Conservation (phyloP, 164 flowering plant species). For the Pachysandra terminalis region DNA sequence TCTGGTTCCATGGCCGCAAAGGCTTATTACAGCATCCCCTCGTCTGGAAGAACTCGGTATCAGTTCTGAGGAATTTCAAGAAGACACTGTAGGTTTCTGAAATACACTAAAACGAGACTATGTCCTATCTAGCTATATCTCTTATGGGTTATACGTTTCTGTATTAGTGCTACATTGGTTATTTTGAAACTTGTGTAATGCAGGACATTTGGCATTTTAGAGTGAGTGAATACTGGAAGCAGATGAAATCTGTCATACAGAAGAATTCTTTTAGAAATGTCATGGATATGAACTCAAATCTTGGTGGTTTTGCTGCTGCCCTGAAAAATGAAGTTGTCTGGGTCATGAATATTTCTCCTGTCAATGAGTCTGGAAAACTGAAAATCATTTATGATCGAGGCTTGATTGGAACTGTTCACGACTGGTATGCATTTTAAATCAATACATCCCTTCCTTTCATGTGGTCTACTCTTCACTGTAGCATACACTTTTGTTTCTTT, state of each 20-base stretch:
- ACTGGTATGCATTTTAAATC: slow-evolving; percentile 48
- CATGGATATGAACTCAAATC: slow-evolving; percentile 83
- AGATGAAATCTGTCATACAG: slow-evolving; percentile 50
- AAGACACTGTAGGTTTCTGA: slow-evolving; percentile 55
- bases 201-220: slow-evolving; percentile 67
- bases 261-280: slow-evolving; percentile 64
- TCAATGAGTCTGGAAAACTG: slow-evolving; percentile 46
- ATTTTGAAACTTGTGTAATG: slow-evolving; percentile 7
- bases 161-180: not conserved
- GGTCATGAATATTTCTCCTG: slow-evolving; percentile 87
- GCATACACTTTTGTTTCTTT: too few species aligned
- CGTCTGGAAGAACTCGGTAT: slow-evolving; percentile 73
- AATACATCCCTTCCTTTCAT: not conserved
- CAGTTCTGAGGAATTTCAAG: slow-evolving; percentile 47
- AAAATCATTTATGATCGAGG: slow-evolving; percentile 78
- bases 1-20: slow-evolving; percentile 80
- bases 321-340: slow-evolving; percentile 72
- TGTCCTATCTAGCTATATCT: not conserved
- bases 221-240: slow-evolving; percentile 74
- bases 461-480: not conserved
- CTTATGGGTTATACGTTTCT: not conserved
- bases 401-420: slow-evolving; percentile 74
- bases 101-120: not conserved
- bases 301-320: slow-evolving; percentile 84
- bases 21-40: slow-evolving; percentile 69